Base-by-base conservation (phyloP, 2,329 filamentous ascomycete genomes). In the Aphanocladium album region DNA sequence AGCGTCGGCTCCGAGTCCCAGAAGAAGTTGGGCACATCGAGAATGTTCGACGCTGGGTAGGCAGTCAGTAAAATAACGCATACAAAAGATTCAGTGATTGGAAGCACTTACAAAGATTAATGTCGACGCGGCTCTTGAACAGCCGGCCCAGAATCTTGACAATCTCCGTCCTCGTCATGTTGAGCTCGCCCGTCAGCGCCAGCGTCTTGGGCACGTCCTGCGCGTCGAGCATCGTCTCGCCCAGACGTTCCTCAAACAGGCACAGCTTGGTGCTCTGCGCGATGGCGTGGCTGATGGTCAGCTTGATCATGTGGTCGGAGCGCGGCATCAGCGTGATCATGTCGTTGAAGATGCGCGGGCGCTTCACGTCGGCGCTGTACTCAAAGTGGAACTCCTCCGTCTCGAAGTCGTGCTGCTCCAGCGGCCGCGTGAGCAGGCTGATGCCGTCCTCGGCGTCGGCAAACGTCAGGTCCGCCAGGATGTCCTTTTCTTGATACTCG, bases 371-470 rank as follows among this genome's bases (percentile, higher is more conserved):
- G 1, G 86, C 83, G 68, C 91, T 96, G 78, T 99, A 99, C 74
- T 98, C 93, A 71, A 99, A 99, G 71, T 99, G 93, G 69, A 99
- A 97, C 71, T 98, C 93, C 72, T 99, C 95, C 0, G 90, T 99
- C 77, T 99, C 95, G 67, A 96, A 96, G 71, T 98, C 93, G 65
- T 89, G 88, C 73, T 97, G 91, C 60, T 90, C 86, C 23, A 96
- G 80, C 0, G 93, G 91, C 37, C 91, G 84, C 1, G 87, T 89
- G 35, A 92, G 87, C 7, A 99, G 82, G 12, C 89, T 84, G 19
- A 77, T 71, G 53, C 83, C 81, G 19, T 82, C 83, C 62, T 88
- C 84, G 58, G 84, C 86, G 65, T 87, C 84, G 12, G 90, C 90
- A 75, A 99, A 98, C 1, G 92, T 95, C 58, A 99, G 79, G 73